Evolutionary conservation across 257 asterid species (phyloP), one percentile per base, ranked within the genome.

Genomic region (Rubia yunnanensis): DNA sequence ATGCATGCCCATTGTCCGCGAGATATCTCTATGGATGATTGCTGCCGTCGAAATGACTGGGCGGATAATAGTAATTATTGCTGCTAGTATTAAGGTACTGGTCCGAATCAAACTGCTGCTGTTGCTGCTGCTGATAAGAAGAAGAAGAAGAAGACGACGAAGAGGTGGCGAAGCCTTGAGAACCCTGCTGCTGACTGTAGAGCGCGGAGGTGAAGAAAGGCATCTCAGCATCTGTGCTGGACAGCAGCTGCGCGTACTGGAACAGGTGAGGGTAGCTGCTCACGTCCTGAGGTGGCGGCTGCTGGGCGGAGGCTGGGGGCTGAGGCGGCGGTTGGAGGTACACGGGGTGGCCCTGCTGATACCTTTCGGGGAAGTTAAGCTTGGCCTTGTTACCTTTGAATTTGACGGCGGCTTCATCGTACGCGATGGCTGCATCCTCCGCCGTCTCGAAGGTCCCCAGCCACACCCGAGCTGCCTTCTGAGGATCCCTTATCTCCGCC

Each of bases 301-400:
- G 52, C 52, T 44, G n/a, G n/a, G n/a, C n/a, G n/a, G n/a, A n/a
- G n/a, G 58, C 5, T 56, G 72, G 46, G 6, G 60, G 34, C 35
- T 44, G 48, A 54, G 15, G 20, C 34, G 32, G 28, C 34, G 58
- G 5, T 38, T 58, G 20, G 1, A 62, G 66, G 48, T 76, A 61
- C 14, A 74, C 50, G 36, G 82, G 66, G 34, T 71, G 68, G 46
- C 22, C 64, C 26, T 82, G 89, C 54, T 84, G 91, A 23, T 84
- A 85, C 3, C 96, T 68, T 41, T 84, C 84, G 1, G 96, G 96
- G 79, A 88, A 88, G 57, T 88, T 89, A 75, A 89, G 96, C 66
- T 89, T 89, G 55, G 96, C 96, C 61, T 89, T 89, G 71, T 88
- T 48, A 66, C 96, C 96, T 74, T 89, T 89, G 96, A 89, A 89